Evolutionary conservation across 2,329 filamentous ascomycete genomes (phyloP), one percentile per base, ranked within the genome.

Genomic region (Graphiopsis chlorocephala): DNA sequence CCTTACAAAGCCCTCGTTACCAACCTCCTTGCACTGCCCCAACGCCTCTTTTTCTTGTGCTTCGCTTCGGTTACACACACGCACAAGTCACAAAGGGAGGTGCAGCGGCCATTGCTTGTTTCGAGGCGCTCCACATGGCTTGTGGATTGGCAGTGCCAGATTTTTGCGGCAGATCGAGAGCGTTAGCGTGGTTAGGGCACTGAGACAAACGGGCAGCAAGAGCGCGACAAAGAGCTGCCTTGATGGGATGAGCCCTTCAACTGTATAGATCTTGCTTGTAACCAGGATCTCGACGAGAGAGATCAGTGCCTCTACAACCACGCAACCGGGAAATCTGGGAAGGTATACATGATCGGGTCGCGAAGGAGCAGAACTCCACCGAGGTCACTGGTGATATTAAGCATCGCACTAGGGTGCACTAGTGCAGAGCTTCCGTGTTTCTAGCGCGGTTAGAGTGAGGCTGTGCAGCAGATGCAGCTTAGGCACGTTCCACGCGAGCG

Each of bases 401-500:
- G 55, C 55, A 58, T 29, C 8, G 1, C 1, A 10, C 50, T 29
- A 17, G 33, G n/a, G n/a, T n/a, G n/a, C n/a, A n/a, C 20, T 42
- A 53, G 50, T 26, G 25, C 12, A 17, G 31, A 26, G 55, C 48
- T 55, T 55, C 23, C 20, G 31, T 33, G 23, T 55, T 42, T 53
- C 28, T 31, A 53, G 55, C 23, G 55, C 25, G 55, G 12, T 31
- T 60, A 31, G 45, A 35, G 15, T 53, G 59, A 48, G 60, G 60
- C 60, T 62, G 60, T 62, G 60, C 60, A 55, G 33, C 10, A 14
- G n/a, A 38, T 42, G 31, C 20, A 58, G 55, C 33, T 42, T 26
- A 38, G 29, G 58, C 56, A 59, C 26, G 56, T 59, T 45, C 56
- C 56, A 47, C 56, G 56, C 42, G 42, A 52, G 26, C 59, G 59